Evolutionary conservation across 169 alveolate genomes (phyloP), one percentile per base, ranked within the genome.

Genomic region (Eimeria tenella): DNA sequence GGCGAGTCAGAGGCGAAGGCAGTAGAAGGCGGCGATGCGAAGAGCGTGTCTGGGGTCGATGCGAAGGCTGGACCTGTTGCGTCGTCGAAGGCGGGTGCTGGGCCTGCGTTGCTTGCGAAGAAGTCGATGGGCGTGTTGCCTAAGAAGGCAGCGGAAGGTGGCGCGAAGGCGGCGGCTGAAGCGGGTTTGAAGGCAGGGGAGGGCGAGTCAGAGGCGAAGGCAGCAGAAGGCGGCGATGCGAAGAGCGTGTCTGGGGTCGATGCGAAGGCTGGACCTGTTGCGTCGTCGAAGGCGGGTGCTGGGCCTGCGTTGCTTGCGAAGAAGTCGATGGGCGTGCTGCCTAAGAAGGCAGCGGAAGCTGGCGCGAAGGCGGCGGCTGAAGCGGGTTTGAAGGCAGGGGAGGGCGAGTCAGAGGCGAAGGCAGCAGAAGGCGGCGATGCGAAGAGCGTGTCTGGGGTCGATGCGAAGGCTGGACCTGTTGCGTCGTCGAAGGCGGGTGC

Each of bases 221-320:
- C 65, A 50, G 65, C 31, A 31, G 86, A 19, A 75, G 42, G 42
- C 19, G 42, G 9, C 5, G 65, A 75, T 25, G 10, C 7, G 63
- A 75, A 75, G 86, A 52, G 49, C 49, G n/a, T n/a, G n/a, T n/a
- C n/a, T n/a, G 63, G 49, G 42, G 65, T 56, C 49, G 86, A 75
- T 11, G 86, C 65, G 9, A 75, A 75, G 63, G 62, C 31, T 4
- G 86, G 11, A 55, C 19, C 1, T 0, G 55, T n/a, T 42, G 25
- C 84, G 11, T n/a, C 60, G 60, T 0, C 56, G 60, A 74, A 74
- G 25, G 23, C 60, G 31, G 15, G 25, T n/a, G n/a, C n/a, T n/a
- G n/a, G n/a, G n/a, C 86, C 86, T 49, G 42, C 86, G 31, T 52
- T 77, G 68, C 70, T 77, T 52, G 68, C 87, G 53, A 77, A 77